Evolutionary conservation across 306 rosid genomes (phyloP), one percentile per base, ranked within the genome.

Genomic region (Amphicarpaea edgeworthii): DNA sequence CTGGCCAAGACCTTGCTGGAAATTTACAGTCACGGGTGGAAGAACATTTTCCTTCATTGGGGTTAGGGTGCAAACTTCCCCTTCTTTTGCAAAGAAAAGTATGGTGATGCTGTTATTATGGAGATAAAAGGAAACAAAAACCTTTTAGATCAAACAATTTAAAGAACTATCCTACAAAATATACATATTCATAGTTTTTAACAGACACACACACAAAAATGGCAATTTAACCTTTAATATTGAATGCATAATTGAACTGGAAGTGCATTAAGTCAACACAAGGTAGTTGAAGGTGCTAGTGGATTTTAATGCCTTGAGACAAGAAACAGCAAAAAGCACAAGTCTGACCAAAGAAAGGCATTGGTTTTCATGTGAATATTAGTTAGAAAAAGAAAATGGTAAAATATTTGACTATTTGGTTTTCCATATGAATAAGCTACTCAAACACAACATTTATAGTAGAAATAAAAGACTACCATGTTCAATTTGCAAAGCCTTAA

Each of bases 1-100:
- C 90, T 96, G 99, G 73, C 97, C 98, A n/a, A 96, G 87, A 68
- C 98, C 98, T 82, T 89, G 90, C 78, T 85, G 82, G 77, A 96
- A 96, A 77, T 84, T 84, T 65, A 92, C 83, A 0, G 87, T 88
- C 59, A 96, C 79, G 12, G 97, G 93, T 77, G 89, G 70, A 70
- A 90, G 83, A 80, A 75, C 54, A 78, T 79, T 60, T 82, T 81
- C 94, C 83, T 89, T 92, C 50, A 3, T 85, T 1, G 98, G 84
- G n/a, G 85, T 83, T 77, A 96, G 87, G 75, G 78, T 85, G 62
- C 98, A 90, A 30, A 77, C 96, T 65, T 86, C 94, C 1, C 90
- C 93, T 85, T 96, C 99, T 87, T 96, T 96, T 7, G 98, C 97
- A 57, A 96, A 92, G 93, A 96, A 96, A 61, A 88, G 70, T 43